Percentiles rank a stretch among this genome's conserved stretches.
phyloP scores from a whole-genome alignment of 352 stramenopile genomes.

The Globisporangium yorkense region DNA sequence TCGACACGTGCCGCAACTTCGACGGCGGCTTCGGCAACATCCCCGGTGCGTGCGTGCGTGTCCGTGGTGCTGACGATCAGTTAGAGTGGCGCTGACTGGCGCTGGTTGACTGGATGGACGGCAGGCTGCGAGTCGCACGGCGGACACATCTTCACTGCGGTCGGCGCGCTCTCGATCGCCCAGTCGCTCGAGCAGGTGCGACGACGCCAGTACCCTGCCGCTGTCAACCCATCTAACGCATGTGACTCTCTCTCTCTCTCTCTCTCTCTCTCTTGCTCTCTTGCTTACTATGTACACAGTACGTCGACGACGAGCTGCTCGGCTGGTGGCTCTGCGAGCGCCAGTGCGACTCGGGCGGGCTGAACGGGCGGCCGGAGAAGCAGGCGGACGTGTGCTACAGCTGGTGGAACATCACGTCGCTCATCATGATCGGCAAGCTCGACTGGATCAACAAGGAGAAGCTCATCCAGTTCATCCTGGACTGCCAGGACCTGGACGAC shows the following conservation, averaged over 20 bases:
- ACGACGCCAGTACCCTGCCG: not conserved
- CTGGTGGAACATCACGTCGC: constrained; percentile 98
- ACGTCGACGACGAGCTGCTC: constrained; percentile 87
- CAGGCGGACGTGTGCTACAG: constrained; percentile 99
- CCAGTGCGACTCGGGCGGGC: constrained; percentile 93
- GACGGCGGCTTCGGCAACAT: constrained; percentile 91
- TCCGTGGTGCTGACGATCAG: not conserved
- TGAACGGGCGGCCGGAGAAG: constrained; percentile 98
- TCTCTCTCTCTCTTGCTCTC: not conserved
- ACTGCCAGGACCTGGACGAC: constrained; percentile 96
- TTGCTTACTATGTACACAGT: constrained; percentile 20
- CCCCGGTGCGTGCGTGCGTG: constrained; percentile 22
- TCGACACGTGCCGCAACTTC: constrained; percentile 97
- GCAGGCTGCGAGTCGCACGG: constrained; percentile 96
- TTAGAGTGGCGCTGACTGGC: constrained; percentile 33
- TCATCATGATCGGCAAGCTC: constrained; percentile 94
- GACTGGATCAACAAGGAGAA: constrained; percentile 95
- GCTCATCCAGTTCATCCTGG: constrained; percentile 91
- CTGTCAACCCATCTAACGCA: not conserved
- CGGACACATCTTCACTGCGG: constrained; percentile 96
- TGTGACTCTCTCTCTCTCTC: not conserved
- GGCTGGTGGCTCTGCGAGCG: constrained; percentile 97
- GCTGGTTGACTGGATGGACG: constrained; percentile 10
- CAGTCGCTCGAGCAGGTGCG: constrained; percentile 44
- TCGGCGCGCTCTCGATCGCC: constrained; percentile 92